Percentiles rank a stretch among this genome's conserved stretches.
phyloP scores from a whole-genome alignment of 2,329 filamentous ascomycete genomes.

The Aurifilum marmelostoma region DNA sequence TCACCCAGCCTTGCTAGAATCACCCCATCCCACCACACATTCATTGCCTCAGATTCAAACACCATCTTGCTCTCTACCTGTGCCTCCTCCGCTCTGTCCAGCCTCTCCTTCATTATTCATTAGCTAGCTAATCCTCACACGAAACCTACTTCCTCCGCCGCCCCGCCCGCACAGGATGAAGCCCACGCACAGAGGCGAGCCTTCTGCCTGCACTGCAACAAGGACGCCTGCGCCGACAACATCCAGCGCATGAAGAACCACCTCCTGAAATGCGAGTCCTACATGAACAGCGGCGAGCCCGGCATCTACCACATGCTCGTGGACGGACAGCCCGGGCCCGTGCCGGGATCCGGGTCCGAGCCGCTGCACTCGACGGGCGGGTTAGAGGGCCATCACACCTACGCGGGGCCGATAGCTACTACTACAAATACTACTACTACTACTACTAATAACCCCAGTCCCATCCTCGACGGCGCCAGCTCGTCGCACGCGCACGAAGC shows the following conservation, averaged over 20 bases:
- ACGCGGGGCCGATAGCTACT: too few relatives aligned
- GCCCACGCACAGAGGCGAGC: slow-evolving; percentile 27
- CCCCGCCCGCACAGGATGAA: slow-evolving; percentile 17
- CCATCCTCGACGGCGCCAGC: slow-evolving; percentile 4
- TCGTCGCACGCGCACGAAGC: slow-evolving; percentile 11
- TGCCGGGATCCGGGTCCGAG: background rate
- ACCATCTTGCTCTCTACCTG: background rate
- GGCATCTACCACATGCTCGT: slow-evolving; percentile 22
- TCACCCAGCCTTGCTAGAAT: too few relatives aligned
- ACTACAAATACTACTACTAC: too few relatives aligned
- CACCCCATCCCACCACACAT: background rate
- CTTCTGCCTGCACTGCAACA: slow-evolving; percentile 28
- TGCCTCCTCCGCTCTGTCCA: too few relatives aligned
- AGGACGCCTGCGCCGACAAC: slow-evolving; percentile 28
- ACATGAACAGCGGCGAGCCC: slow-evolving; percentile 24
- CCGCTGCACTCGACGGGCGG: slow-evolving; percentile 1
- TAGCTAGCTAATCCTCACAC: background rate
- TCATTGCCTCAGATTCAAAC: background rate
- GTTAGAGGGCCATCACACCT: background rate
- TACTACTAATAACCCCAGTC: background rate
- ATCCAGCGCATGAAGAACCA: slow-evolving; percentile 30
- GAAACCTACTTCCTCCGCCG: background rate
- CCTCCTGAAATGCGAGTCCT: slow-evolving; percentile 24
- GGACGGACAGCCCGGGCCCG: slow-evolving; percentile 21
- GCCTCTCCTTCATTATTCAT: too few relatives aligned